A percentile compares a stretch with the other conserved stretches of the same genome.
Evolutionary conservation across 2,329 filamentous ascomycete genomes (phyloP).

Genomic region (Camptophora hylomeconis): DNA sequence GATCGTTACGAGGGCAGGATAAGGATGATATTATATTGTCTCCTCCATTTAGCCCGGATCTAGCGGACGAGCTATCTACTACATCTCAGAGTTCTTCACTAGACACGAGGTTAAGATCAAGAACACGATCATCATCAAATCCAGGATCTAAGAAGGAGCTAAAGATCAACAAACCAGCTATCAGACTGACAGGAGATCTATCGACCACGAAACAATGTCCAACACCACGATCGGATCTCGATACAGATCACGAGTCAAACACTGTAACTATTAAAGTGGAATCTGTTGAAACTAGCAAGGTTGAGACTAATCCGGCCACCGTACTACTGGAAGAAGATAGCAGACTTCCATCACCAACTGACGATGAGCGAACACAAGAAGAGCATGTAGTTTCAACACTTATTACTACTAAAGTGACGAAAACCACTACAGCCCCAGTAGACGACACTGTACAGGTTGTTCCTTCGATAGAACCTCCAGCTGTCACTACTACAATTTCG

Average conservation of each 20-base stretch:
- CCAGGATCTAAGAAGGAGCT: no score
- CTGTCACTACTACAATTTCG: constrained; percentile 7
- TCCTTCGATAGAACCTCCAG: constrained; percentile 15
- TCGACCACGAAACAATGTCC: no score
- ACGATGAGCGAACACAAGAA: not conserved
- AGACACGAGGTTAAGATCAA: no score
- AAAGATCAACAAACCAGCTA: not conserved
- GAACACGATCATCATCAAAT: no score
- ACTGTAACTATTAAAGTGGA: constrained; percentile 16
- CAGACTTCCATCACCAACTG: no score
- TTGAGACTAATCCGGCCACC: constrained; percentile 7
- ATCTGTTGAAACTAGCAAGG: constrained; percentile 10
- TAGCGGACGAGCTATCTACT: constrained; percentile 7
- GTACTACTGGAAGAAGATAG: not conserved
- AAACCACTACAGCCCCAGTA: constrained; percentile 1
- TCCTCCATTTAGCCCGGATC: constrained; percentile 11
- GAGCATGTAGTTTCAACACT: constrained; percentile 13
- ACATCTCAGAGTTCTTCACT: no score
- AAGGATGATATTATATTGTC: constrained; percentile 10
- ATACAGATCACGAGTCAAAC: no score
- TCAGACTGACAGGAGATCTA: not conserved
- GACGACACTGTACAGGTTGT: constrained; percentile 4
- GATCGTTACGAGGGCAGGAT: no score
- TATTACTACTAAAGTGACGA: constrained; percentile 12
- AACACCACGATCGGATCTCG: no score